phyloP scores from a whole-genome alignment of 2,329 filamentous ascomycete species.

The Orbilia quercus region DNA sequence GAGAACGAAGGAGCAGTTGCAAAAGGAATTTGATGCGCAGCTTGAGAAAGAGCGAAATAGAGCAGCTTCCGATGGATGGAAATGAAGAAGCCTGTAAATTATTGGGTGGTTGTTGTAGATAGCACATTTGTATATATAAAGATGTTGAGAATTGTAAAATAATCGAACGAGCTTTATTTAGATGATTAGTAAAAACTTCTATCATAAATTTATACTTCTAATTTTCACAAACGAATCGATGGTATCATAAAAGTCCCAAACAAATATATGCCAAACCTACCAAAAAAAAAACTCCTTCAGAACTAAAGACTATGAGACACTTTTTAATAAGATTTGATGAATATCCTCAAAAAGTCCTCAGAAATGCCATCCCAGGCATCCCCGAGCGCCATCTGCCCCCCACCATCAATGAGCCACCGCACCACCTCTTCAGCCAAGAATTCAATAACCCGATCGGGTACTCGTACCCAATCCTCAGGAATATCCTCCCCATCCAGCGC shows the following conservation, averaged over 20 bases:
- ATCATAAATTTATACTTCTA: neutral
- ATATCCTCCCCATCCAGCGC: slow-evolving; percentile 2
- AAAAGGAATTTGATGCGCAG: slow-evolving; percentile 67
- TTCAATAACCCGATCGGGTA: slow-evolving; percentile 18
- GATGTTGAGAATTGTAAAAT: slow-evolving; percentile 16
- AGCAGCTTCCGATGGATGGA: slow-evolving; percentile 47
- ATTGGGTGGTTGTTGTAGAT: slow-evolving; percentile 1
- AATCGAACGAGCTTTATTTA: neutral
- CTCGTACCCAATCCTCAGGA: slow-evolving; percentile 17
- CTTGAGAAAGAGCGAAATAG: slow-evolving; percentile 67
- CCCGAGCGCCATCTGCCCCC: slow-evolving; percentile 1
- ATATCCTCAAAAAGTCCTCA: slow-evolving; percentile 5
- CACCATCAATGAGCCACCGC: slow-evolving; percentile 5
- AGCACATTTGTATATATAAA: slow-evolving; percentile 22
- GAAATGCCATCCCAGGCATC: slow-evolving; percentile 2
- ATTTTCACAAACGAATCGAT: too few relatives aligned
- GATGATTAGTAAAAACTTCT: neutral
- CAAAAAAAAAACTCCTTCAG: too few relatives aligned
- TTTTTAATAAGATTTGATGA: slow-evolving; percentile 1
- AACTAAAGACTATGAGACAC: too few relatives aligned
- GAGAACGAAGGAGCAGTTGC: slow-evolving; percentile 65
- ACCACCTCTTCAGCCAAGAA: slow-evolving; percentile 31
- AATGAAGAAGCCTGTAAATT: neutral
- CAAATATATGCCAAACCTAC: neutral
- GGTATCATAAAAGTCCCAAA: too few relatives aligned